Percentiles rank a stretch among this genome's conserved stretches.
Evolutionary conservation across 1,284 basidiomycete genomes (phyloP).

Genomic region (Ustilago crameri): DNA sequence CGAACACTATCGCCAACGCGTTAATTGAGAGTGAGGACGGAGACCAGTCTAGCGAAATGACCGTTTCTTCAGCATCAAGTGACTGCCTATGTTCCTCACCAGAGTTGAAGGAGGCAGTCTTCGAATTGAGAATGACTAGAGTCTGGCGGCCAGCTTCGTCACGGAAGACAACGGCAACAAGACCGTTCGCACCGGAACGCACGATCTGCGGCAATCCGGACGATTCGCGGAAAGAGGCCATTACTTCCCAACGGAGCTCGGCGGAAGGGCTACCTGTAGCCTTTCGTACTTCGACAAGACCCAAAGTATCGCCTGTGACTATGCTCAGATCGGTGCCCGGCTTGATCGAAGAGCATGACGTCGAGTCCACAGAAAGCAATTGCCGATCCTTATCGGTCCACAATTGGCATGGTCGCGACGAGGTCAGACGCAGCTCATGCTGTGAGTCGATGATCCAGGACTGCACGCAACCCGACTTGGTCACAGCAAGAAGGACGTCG

Average conservation of each 20-base stretch:
- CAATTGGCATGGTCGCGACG: background rate
- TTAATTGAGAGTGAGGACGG: conserved; percentile 21
- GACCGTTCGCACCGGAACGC: conserved; percentile 14
- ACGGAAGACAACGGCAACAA: conserved; percentile 15
- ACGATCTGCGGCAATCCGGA: background rate
- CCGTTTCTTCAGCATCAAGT: conserved; percentile 10
- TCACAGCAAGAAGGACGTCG: conserved; percentile 10
- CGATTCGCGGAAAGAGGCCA: conserved; percentile 3
- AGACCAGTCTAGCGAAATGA: conserved; percentile 42
- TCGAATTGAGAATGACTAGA: conserved; percentile 86
- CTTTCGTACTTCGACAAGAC: conserved; percentile 11
- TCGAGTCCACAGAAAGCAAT: conserved; percentile 8
- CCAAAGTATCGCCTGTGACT: conserved; percentile 11
- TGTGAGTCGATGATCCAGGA: conserved; percentile 14
- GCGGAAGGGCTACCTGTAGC: background rate
- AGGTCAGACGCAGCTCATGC: background rate
- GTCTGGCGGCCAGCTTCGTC: conserved; percentile 12
- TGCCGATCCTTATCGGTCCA: conserved; percentile 4
- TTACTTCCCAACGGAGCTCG: conserved; percentile 10
- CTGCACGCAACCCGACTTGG: conserved; percentile 3
- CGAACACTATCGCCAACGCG: conserved; percentile 28
- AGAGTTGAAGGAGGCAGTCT: conserved; percentile 89
- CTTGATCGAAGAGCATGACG: background rate
- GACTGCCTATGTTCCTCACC: conserved; percentile 70
- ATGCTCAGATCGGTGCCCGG: conserved; percentile 4